Evolutionary conservation across 2,329 filamentous ascomycete genomes (phyloP).

Genomic region (Colletotrichum musae): DNA sequence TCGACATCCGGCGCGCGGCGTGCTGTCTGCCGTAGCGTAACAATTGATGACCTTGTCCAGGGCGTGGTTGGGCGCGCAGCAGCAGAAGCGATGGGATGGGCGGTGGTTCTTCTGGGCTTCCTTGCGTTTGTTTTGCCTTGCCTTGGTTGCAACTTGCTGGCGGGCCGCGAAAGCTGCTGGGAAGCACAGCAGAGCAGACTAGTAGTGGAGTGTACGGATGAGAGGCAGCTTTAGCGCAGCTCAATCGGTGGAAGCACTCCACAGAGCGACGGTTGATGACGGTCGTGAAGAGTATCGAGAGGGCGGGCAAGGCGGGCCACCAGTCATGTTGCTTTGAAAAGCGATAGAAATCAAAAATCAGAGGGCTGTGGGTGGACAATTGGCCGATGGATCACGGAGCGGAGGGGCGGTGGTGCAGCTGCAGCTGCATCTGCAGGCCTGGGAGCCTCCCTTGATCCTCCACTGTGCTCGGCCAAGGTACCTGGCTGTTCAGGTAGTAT

Average conservation of each 20-base stretch:
- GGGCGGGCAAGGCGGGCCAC: constrained; percentile 10
- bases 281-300: constrained; percentile 11
- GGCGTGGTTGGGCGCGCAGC: not conserved
- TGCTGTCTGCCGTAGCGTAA: too few relatives aligned
- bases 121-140: constrained; percentile 4
- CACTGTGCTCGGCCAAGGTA: too few relatives aligned
- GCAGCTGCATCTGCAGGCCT: too few relatives aligned
- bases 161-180: constrained; percentile 20
- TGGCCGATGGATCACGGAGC: constrained; percentile 4
- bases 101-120: constrained; percentile 4
- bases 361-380: constrained; percentile 4
- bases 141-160: constrained; percentile 15
- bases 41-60: constrained; percentile 10
- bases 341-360: constrained; percentile 23
- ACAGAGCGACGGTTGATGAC: not conserved
- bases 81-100: not conserved
- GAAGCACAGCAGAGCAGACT: constrained; percentile 11
- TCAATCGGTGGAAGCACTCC: constrained; percentile 13
- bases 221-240: not conserved
- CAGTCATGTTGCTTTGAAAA: constrained; percentile 5
- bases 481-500: too few relatives aligned
- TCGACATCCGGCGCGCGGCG: not conserved
- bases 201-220: not conserved
- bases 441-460: too few relatives aligned
- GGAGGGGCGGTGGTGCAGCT: too few relatives aligned